These are phyloP conservation scores for Platanthera zijinensis DNA, from an alignment of 106 monocot species.

Conservation along the genomic window DNA sequence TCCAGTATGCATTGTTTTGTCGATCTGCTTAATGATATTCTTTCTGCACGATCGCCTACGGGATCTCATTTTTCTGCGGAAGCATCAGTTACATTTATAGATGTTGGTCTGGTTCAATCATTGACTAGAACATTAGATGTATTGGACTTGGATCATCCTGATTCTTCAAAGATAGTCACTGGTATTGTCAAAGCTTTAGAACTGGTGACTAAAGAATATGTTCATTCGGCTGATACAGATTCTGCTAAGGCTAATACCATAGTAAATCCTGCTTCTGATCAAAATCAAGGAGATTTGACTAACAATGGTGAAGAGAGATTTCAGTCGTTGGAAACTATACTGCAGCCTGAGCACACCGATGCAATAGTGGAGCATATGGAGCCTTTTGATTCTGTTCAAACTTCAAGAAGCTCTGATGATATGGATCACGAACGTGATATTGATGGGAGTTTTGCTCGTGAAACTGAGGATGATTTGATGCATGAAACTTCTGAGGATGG, in stretches of 20 bases:
- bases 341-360: conserved; percentile 55
- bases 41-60: conserved; percentile 69
- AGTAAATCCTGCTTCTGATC: conserved; percentile 41
- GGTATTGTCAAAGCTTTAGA: conserved; percentile 86
- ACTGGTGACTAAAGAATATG: conserved; percentile 82
- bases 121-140: conserved; percentile 57
- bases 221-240: conserved; percentile 60
- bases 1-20: conserved; percentile 60
- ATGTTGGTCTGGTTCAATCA: conserved; percentile 78
- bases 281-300: conserved; percentile 40
- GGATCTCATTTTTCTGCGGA: conserved; percentile 83
- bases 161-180: conserved; percentile 76
- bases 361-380: conserved; percentile 52
- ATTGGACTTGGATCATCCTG: conserved; percentile 84
- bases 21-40: conserved; percentile 93
- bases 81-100: conserved; percentile 91
- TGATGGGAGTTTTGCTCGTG: conserved; percentile 55
- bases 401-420: conserved; percentile 63
- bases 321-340: conserved; percentile 50
- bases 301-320: conserved; percentile 42
- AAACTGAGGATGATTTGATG: conserved; percentile 91
- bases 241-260: conserved; percentile 45
- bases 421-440: conserved; percentile 82
- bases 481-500: conserved; percentile 82
- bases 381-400: conserved; percentile 44